Conservation (phyloP, 768 basidiomycete species). For the Boletus pseudo-olivaceus region DNA sequence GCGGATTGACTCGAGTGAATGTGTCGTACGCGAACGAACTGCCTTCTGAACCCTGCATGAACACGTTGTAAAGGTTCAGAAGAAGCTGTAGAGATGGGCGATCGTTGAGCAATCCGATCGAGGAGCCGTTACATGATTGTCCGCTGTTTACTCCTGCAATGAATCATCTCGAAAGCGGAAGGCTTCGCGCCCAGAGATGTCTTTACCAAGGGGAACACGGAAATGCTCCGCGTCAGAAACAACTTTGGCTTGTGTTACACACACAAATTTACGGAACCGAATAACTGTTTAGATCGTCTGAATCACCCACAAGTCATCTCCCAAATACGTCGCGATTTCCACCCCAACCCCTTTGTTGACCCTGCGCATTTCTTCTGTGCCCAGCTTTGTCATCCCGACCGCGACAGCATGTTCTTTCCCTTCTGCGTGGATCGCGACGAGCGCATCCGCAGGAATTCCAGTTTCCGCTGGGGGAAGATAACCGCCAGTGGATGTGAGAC, state of each 20-base stretch:
- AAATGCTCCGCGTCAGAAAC: too few species aligned
- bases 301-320: conserved; percentile 83
- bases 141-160: neutral
- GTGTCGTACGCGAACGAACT: conserved; percentile 40
- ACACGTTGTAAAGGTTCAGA: neutral
- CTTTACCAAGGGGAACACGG: neutral
- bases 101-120: neutral
- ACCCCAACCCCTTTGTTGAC: conserved; percentile 90
- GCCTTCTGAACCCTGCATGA: conserved; percentile 16
- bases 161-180: too few species aligned
- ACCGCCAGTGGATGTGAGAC: conserved; percentile 90
- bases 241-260: too few species aligned
- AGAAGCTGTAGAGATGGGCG: neutral
- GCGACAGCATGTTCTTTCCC: conserved; percentile 92
- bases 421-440: conserved; percentile 93
- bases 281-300: conserved; percentile 55
- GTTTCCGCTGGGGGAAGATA: conserved; percentile 72
- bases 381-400: conserved; percentile 76
- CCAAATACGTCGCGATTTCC: conserved; percentile 81
- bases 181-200: neutral
- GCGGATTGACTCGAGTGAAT: conserved; percentile 48
- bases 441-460: conserved; percentile 62
- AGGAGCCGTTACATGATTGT: neutral
- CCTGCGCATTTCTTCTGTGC: conserved; percentile 85
- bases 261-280: too few species aligned